Evolutionary conservation across 1,284 basidiomycete species (phyloP).

Genomic region (Coriolopsis trogii): DNA sequence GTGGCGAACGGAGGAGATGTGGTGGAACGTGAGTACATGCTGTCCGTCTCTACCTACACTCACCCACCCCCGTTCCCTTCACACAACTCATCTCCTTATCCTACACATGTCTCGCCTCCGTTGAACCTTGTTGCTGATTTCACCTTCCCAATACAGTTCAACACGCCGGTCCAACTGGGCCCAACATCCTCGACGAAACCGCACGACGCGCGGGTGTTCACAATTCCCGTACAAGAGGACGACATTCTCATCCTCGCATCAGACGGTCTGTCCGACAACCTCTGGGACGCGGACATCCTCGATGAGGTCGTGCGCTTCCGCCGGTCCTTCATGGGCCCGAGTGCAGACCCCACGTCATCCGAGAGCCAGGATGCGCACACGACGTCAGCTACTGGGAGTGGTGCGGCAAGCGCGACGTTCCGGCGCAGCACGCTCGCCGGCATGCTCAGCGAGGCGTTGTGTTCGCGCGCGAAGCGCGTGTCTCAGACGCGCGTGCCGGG

Average conservation of each 20-base stretch:
- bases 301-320: constrained; percentile 83
- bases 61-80: too few species aligned
- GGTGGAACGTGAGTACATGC: constrained; percentile 78
- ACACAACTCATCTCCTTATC: too few species aligned
- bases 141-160: constrained; percentile 62
- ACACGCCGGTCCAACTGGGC: constrained; percentile 89
- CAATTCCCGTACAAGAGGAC: constrained; percentile 79
- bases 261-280: constrained; percentile 92
- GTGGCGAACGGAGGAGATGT: constrained; percentile 93
- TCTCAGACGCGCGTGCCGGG: constrained; percentile 45
- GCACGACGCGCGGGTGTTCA: constrained; percentile 73
- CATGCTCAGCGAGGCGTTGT: constrained; percentile 72
- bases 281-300: constrained; percentile 94
- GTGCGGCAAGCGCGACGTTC: constrained; percentile 36
- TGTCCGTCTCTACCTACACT: too few species aligned
- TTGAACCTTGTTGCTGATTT: background rate
- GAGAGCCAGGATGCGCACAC: background rate
- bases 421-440: constrained; percentile 60
- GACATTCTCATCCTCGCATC: constrained; percentile 91
- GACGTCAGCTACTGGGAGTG: constrained; percentile 6
- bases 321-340: constrained; percentile 41
- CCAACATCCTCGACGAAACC: constrained; percentile 75
- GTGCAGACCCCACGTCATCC: too few species aligned
- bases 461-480: constrained; percentile 66
- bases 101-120: constrained; percentile 10